Evolutionary conservation across 768 basidiomycete genomes (phyloP).

Genomic region (Mycena rosella): DNA sequence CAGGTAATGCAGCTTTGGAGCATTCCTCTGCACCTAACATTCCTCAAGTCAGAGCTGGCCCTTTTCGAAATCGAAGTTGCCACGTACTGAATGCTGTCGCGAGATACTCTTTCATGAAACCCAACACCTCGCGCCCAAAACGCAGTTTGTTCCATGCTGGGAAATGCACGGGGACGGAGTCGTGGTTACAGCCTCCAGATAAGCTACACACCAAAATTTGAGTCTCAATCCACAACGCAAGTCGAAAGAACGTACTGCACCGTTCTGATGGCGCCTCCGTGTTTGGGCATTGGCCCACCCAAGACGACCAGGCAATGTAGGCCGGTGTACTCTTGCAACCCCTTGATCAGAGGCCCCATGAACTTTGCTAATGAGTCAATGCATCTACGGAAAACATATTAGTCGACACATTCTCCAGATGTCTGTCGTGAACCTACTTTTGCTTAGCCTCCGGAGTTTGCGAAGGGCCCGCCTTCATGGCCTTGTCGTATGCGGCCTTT

Average conservation of each 20-base stretch:
- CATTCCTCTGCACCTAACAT: no score
- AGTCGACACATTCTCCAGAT: background rate
- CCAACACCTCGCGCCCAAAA: background rate
- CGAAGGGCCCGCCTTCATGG: conserved; percentile 5
- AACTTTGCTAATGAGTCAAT: background rate
- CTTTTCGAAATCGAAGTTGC: no score
- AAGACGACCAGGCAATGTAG: background rate
- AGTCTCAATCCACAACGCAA: background rate
- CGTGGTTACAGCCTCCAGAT: background rate
- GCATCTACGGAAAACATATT: background rate
- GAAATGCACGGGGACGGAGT: background rate
- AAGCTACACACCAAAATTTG: background rate
- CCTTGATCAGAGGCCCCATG: background rate
- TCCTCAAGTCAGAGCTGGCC: no score
- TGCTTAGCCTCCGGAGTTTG: conserved; percentile 8
- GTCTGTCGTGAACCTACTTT: background rate
- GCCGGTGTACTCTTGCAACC: background rate
- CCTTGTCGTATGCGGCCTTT: background rate
- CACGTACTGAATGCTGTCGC: background rate
- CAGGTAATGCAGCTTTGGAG: no score
- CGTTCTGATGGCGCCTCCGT: background rate
- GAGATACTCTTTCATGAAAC: background rate
- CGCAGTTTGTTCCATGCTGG: background rate
- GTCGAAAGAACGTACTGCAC: background rate
- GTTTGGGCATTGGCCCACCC: background rate